phyloP scores from a whole-genome alignment of 495 filamentous ascomycete genomes.

The Talaromyces stipitatus region DNA sequence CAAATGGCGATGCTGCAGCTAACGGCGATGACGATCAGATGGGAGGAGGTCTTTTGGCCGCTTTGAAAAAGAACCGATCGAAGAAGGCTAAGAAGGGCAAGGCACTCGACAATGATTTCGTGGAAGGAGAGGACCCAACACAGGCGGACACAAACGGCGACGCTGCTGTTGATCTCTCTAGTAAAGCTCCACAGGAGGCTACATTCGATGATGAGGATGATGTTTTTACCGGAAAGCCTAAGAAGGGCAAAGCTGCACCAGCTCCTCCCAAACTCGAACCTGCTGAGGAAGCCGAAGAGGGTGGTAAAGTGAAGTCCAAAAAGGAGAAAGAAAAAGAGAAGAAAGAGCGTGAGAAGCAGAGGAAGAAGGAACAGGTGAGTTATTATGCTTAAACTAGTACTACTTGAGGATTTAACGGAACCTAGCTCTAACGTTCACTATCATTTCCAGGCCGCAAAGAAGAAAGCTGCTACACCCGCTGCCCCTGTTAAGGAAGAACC shows the following conservation, averaged over 20 bases:
- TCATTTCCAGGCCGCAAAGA: constrained; percentile 52
- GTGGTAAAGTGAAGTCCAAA: constrained; percentile 73
- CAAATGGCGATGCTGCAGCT: constrained; percentile 29
- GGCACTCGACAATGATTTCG: constrained; percentile 54
- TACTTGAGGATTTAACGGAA: neutral
- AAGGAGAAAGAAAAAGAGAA: constrained; percentile 95
- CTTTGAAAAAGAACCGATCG: constrained; percentile 79
- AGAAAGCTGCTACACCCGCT: constrained; percentile 39
- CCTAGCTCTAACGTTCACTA: neutral
- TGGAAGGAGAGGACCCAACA: constrained; percentile 60
- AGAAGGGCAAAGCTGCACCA: constrained; percentile 48
- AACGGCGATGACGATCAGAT: constrained; percentile 46
- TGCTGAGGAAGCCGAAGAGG: constrained; percentile 49
- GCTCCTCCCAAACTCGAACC: constrained; percentile 16
- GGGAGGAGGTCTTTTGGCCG: constrained; percentile 69
- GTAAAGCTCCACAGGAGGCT: constrained; percentile 78
- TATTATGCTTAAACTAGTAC: neutral
- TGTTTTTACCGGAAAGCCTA: constrained; percentile 60
- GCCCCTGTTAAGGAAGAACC: constrained; percentile 47
- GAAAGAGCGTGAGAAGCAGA: constrained; percentile 87
- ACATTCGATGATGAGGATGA: constrained; percentile 81
- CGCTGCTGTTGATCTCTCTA: constrained; percentile 39
- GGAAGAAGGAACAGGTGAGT: constrained; percentile 81
- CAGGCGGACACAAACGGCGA: constrained; percentile 28
- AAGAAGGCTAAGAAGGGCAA: constrained; percentile 93